Evolutionary conservation across 2,329 filamentous ascomycete species (phyloP).

Genomic region (Xylaria sp.): DNA sequence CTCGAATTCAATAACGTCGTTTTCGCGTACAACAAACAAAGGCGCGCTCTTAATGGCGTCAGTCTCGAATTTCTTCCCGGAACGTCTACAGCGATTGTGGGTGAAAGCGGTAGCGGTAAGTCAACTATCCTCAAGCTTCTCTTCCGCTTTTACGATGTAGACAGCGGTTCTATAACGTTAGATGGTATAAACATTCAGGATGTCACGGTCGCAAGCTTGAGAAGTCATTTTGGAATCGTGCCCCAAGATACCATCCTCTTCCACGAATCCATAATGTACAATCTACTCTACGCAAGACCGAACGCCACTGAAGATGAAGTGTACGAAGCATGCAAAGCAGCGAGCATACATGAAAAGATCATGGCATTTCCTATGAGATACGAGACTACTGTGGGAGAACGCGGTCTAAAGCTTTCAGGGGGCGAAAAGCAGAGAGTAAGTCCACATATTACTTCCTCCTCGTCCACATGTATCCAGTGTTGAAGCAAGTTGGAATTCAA

Average conservation of each 20-base stretch:
- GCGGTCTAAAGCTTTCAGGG: too few species aligned
- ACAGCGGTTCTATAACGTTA: not conserved
- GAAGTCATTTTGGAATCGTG: not conserved
- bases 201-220: not conserved
- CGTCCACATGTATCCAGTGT: too few species aligned
- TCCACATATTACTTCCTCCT: too few species aligned
- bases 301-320: not conserved
- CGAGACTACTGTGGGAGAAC: not conserved
- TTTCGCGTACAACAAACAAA: not conserved
- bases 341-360: slow-evolving; percentile 18
- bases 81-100: not conserved
- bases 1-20: not conserved
- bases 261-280: slow-evolving; percentile 8
- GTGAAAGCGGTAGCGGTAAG: not conserved
- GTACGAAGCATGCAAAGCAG: slow-evolving; percentile 1
- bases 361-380: not conserved
- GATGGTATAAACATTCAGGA: not conserved
- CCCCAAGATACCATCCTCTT: slow-evolving; percentile 2
- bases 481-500: too few species aligned
- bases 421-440: too few species aligned
- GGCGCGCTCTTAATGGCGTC: not conserved
- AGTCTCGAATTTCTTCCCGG: not conserved
- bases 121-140: not conserved
- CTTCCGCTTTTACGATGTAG: not conserved
- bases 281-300: slow-evolving; percentile 2